Percentiles rank a stretch among this genome's conserved stretches.
phyloP scores from a whole-genome alignment of 2,329 filamentous ascomycete species.

The Penicillium fuscoglaucum region DNA sequence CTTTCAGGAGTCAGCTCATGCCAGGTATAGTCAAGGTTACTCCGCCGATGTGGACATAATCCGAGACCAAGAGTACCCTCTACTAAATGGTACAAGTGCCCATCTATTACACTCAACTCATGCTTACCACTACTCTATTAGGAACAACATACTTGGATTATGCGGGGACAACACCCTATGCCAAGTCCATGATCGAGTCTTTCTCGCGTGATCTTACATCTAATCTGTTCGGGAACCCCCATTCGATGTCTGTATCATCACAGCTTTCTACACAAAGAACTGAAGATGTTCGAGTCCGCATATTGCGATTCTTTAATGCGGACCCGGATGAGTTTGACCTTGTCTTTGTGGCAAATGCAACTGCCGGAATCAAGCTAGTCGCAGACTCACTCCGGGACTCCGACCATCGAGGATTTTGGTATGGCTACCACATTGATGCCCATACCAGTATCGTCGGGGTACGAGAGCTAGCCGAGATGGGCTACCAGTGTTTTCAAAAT shows the following conservation, averaged over 20 bases:
- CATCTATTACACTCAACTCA: neutral
- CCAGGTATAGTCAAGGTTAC: constrained; percentile 36
- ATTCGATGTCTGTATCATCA: constrained; percentile 80
- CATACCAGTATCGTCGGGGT: constrained; percentile 87
- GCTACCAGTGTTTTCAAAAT: constrained; percentile 62
- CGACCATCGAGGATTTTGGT: constrained; percentile 68
- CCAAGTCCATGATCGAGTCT: constrained; percentile 75
- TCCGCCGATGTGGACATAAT: constrained; percentile 50
- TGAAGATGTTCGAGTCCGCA: constrained; percentile 70
- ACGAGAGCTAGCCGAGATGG: constrained; percentile 66
- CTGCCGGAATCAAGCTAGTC: constrained; percentile 84
- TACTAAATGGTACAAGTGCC: constrained; percentile 37
- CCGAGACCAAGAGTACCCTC: constrained; percentile 50
- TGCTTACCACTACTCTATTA: constrained; percentile 36
- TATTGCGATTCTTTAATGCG: constrained; percentile 76
- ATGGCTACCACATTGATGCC: constrained; percentile 77
- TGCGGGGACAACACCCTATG: constrained; percentile 84
- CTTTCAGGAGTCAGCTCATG: neutral
- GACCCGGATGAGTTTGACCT: constrained; percentile 80
- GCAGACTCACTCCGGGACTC: constrained; percentile 71
- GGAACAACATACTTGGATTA: constrained; percentile 84
- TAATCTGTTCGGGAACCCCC: constrained; percentile 85
- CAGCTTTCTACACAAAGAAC: constrained; percentile 72
- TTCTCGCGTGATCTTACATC: constrained; percentile 78
- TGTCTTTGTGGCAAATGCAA: constrained; percentile 90